A percentile compares a stretch with the other conserved stretches of the same genome.
Conservation (phyloP, 768 basidiomycete species). For the Hemileccinum impolitum region DNA sequence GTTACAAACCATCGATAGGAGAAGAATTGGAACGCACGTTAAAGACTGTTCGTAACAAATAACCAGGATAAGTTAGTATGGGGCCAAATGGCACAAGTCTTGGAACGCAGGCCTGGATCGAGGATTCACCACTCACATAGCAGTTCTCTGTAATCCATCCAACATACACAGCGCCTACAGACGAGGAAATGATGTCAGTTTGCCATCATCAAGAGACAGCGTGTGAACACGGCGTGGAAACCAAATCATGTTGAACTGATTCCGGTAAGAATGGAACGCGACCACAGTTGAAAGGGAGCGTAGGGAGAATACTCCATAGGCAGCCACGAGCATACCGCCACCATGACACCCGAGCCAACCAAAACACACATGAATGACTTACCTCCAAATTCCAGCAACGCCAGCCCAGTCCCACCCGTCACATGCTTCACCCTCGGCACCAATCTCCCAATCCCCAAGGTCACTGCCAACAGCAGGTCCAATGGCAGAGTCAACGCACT, state of each 20-base stretch:
- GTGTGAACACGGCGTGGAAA: no score
- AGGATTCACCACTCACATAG: constrained; percentile 45
- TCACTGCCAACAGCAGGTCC: background rate
- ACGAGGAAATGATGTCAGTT: constrained; percentile 4
- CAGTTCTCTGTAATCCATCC: constrained; percentile 56
- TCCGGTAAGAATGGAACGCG: no score
- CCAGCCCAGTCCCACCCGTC: constrained; percentile 62
- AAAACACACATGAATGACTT: constrained; percentile 15
- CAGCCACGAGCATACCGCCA: no score
- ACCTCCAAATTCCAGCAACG: constrained; percentile 52
- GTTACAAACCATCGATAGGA: background rate
- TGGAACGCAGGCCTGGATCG: background rate
- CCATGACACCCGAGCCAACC: no score
- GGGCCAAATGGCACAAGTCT: background rate
- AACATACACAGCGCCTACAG: constrained; percentile 51
- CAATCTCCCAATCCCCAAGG: constrained; percentile 22
- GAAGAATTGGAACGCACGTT: constrained; percentile 12
- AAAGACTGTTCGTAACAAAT: constrained; percentile 15
- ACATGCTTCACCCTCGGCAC: constrained; percentile 21
- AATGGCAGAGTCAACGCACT: background rate
- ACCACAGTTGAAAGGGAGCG: background rate
- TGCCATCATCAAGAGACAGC: background rate
- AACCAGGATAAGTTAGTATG: background rate
- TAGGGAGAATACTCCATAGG: no score
- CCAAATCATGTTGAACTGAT: no score